Evolutionary conservation across 805 yeast genomes (phyloP).

Genomic region (Vanderwaltozyma verrucispora): DNA sequence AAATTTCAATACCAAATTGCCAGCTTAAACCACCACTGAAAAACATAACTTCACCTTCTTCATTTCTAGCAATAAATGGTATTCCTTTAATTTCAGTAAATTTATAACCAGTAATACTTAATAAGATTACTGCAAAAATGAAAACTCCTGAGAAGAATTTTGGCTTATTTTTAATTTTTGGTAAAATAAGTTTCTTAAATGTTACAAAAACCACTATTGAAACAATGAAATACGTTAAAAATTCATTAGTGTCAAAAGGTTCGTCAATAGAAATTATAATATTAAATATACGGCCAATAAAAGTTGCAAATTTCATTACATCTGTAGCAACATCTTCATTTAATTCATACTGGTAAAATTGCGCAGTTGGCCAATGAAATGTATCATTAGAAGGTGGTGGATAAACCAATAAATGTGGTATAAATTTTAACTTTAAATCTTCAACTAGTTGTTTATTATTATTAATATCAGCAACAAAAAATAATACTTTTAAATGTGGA

Average conservation of each 20-base stretch:
- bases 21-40: conserved; percentile 56
- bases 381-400: conserved; percentile 36
- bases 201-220: conserved; percentile 38
- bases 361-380: conserved; percentile 21
- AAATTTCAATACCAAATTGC: conserved; percentile 63
- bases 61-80: conserved; percentile 50
- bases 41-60: conserved; percentile 40
- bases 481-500: conserved; percentile 33
- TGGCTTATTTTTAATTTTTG: conserved; percentile 19
- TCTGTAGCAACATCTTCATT: conserved; percentile 27
- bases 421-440: conserved; percentile 35
- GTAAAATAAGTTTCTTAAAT: conserved; percentile 38
- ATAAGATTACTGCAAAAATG: conserved; percentile 31
- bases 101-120: conserved; percentile 52
- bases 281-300: conserved; percentile 37
- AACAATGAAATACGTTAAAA: conserved; percentile 35
- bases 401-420: conserved; percentile 60
- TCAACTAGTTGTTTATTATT: conserved; percentile 34
- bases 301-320: conserved; percentile 42
- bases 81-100: conserved; percentile 50
- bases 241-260: conserved; percentile 35
- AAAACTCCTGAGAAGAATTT: conserved; percentile 25
- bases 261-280: conserved; percentile 35
- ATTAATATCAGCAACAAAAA: conserved; percentile 42
- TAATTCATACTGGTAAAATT: conserved; percentile 30